Evolutionary conservation across 2,329 filamentous ascomycete species (phyloP), one percentile per base, ranked within the genome.

Genomic region (Fusarium lateritium): DNA sequence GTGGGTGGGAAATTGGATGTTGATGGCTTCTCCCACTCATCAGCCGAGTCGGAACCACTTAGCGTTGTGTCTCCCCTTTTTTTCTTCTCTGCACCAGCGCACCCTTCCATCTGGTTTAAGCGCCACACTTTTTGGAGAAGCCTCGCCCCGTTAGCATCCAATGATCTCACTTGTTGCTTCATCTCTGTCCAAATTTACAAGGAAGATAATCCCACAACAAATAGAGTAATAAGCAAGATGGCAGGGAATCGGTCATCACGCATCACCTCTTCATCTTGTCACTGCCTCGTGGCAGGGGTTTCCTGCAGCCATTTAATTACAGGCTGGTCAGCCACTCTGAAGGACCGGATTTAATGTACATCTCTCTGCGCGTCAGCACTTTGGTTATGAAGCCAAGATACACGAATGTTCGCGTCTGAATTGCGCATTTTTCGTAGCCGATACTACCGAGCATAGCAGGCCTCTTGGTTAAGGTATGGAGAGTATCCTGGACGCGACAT

Each of bases 1-100:
- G 67, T 65, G 54, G 60, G 56, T 47, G 69, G 72, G 72, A 74
- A 71, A 75, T 75, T 74, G 64, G 66, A 65, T 69, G 69, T 75
- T 60, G 68, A 75, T 74, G 73, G 69, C 67, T 66, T 72, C 70
- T 74, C 56, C 62, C 54, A 65, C 55, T 45, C 46, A 58, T 67
- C 60, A 65, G 67, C 72, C 67, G 68, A 72, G 66, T 63, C 57
- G 63, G 62, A 55, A 56, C 72, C 68, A 74, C 60, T 70, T 62
- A 70, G 69, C 70, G 58, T 61, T 64, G 36, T 31, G 60, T 65
- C 59, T 72, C 70, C 67, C 65, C 67, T 66, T 73, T 73, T 68
- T 67, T 62, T 67, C 24, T 44, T 38, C 26, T 19, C 24, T 19
- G 49, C 33, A 42, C 59, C 24, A 19, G 19, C 3, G 19, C 19